Evolutionary conservation across 2,329 filamentous ascomycete species (phyloP), one percentile per base, ranked within the genome.

Genomic region (Alternaria atra): DNA sequence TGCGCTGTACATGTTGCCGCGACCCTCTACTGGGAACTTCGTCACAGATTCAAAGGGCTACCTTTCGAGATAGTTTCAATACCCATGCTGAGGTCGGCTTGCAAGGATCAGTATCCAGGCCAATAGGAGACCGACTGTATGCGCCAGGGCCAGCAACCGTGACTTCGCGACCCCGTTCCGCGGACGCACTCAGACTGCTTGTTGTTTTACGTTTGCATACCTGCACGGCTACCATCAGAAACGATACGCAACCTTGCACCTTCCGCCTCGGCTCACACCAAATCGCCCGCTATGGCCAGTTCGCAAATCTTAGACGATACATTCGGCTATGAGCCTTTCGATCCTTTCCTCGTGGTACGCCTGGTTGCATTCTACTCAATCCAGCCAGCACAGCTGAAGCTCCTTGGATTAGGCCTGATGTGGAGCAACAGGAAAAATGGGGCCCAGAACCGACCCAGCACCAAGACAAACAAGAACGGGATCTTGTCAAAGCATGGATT

Each of bases 391-490:
- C 46, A 17, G 17, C 46, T 20, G 17, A 48, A 35, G 46, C 27
- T 34, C 30, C 13, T 20, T 25, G 3, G 20, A 42, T 42, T 4
- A 46, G 23, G 39, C 13, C 39, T 58, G n/a, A 58, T 23, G 25
- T 9, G 17, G 27, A 15, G 9, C 5, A 39, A 46, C 20, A 52
- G 47, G 55, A 52, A 13, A 57, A 52, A 8, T 52, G 47, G 55
- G 55, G 46, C n/a, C 25, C 39, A 30, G 25, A 52, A n/a, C 52
- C 32, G n/a, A 23, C 47, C 17, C 30, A 46, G 3, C 17, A 32
- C 55, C 39, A 58, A 39, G 40, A 52, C n/a, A 39, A 13, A 40
- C 55, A 52, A 52, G 55, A 52, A 46, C 25, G 39, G 6, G 27
- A 9, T 4, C 17, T 52, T 20, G 30, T 57, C 20, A 52, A 32